These are phyloP conservation scores for Triticum turgidum DNA, from an alignment of 176 grass and related monocot genomes.

Conservation along the genomic window DNA sequence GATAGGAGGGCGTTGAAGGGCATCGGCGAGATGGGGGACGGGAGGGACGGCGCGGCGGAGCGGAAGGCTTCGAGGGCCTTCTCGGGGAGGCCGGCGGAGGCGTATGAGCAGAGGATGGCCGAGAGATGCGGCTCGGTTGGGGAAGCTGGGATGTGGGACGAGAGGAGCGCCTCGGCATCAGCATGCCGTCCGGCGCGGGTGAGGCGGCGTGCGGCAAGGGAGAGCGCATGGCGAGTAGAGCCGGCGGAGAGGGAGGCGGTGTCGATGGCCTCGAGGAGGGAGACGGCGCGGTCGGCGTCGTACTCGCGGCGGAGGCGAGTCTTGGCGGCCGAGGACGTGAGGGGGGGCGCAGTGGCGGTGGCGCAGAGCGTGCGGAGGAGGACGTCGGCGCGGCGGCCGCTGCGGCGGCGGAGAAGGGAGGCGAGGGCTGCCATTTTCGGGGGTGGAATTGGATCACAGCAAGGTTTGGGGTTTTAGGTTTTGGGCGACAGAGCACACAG, in stretches of 20 bases:
- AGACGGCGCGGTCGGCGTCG: conserved; percentile 51
- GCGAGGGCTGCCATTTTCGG: conserved; percentile 40
- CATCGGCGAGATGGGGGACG: conserved; percentile 30
- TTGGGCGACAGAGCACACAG: not conserved
- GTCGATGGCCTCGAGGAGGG: conserved; percentile 58
- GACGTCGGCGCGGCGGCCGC: not conserved
- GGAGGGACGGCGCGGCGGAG: conserved; percentile 26
- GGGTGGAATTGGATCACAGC: conserved; percentile 14
- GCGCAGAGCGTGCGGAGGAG: conserved; percentile 36
- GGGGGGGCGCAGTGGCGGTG: not conserved
- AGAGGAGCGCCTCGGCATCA: conserved; percentile 51
- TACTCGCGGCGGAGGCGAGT: conserved; percentile 53
- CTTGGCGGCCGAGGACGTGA: conserved; percentile 10
- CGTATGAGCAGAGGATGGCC: conserved; percentile 63
- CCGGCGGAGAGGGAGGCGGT: conserved; percentile 31
- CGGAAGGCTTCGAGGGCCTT: conserved; percentile 56
- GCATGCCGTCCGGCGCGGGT: conserved; percentile 41
- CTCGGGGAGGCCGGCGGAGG: conserved; percentile 48
- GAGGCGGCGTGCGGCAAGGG: conserved; percentile 57
- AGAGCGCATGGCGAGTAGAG: conserved; percentile 56
- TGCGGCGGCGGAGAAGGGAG: conserved; percentile 36
- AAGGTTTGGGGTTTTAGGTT: conserved; percentile 43
- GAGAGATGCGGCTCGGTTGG: conserved; percentile 56
- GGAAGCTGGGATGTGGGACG: conserved; percentile 39
- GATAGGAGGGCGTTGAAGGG: conserved; percentile 79